phyloP scores from a whole-genome alignment of 805 yeast genomes.

The Candida orba region DNA sequence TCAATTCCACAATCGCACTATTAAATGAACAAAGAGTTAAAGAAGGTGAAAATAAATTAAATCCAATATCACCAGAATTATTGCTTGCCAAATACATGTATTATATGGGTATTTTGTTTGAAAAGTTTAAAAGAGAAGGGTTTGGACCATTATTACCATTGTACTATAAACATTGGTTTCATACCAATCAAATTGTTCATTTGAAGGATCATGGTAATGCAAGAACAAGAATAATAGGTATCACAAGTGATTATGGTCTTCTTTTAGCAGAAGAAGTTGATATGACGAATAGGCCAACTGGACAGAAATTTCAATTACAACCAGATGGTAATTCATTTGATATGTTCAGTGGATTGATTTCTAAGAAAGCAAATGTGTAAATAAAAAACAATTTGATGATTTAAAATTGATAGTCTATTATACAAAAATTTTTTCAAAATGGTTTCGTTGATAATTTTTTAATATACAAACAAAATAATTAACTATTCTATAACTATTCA shows the following conservation, averaged over 20 bases:
- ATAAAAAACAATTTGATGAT: not conserved
- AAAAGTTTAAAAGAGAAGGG: constrained; percentile 56
- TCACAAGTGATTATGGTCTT: constrained; percentile 79
- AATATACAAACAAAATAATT: constrained; percentile 2
- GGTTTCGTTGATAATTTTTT: not conserved
- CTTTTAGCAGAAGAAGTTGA: constrained; percentile 66
- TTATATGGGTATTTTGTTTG: constrained; percentile 55
- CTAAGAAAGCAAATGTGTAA: constrained; percentile 35
- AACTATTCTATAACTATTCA: not conserved
- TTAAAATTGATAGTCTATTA: too few relatives aligned
- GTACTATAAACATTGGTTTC: constrained; percentile 86
- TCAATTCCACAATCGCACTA: constrained; percentile 59
- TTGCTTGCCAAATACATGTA: constrained; percentile 64
- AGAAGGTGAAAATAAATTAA: constrained; percentile 28
- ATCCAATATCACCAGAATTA: constrained; percentile 31
- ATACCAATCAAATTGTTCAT: constrained; percentile 63
- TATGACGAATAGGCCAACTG: constrained; percentile 38
- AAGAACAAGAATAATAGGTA: constrained; percentile 68
- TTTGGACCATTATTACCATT: constrained; percentile 56
- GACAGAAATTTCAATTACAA: constrained; percentile 61
- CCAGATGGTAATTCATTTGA: constrained; percentile 98
- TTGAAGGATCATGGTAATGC: constrained; percentile 46
- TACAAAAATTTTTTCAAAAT: too few relatives aligned
- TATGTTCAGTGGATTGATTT: constrained; percentile 83
- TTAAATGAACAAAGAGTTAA: constrained; percentile 46